Evolutionary conservation across 176 grass and related monocot genomes (phyloP), one percentile per base, ranked within the genome.

Genomic region (Ampelocalamus luodianensis): DNA sequence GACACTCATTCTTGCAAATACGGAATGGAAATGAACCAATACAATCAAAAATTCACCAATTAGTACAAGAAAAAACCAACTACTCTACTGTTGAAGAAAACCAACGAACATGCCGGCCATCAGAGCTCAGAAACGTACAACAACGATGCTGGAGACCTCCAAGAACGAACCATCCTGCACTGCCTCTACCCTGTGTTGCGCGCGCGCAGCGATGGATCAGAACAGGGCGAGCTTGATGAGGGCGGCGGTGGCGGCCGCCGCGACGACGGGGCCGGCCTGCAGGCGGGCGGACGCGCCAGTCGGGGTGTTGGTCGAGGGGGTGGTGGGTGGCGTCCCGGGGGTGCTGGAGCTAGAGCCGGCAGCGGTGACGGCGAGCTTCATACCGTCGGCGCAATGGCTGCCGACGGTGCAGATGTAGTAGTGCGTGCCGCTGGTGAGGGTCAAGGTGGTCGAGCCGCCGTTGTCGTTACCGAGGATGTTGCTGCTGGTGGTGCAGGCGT

Each of bases 361-460:
- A 18, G 79, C 93, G 32, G 40, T 79, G 76, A 99, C 66, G 32
- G 91, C 59, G 16, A 99, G 68, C 88, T 99, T 99, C 90, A 94
- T 93, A 70, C 96, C 96, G 10, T 0, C 0, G 50, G 20, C 0
- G 91, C 96, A 99, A 87, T 99, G 96, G 29, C 38, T 2, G 26
- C 50, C 0, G 78, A 96, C 0, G 38, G 62, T 43, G 84, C 96
- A 99, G 79, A 99, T 94, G 91, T 77, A 99, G 90, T 94, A 94
- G 70, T 80, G 82, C 26, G 12, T 68, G 51, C 88, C 93, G 10
- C 82, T 4, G 49, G 3, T n/a, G 60, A 99, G 89, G 10, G 39
- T n/a, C 51, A 87, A 3, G 74, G 76, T 94, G 48, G 96, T 79
- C 1, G 84, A 43, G 22, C 89, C 75, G 37, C 0, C 82, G 23